Conservation (phyloP, 2,329 filamentous ascomycete genomes). For the Nemania abortiva region DNA sequence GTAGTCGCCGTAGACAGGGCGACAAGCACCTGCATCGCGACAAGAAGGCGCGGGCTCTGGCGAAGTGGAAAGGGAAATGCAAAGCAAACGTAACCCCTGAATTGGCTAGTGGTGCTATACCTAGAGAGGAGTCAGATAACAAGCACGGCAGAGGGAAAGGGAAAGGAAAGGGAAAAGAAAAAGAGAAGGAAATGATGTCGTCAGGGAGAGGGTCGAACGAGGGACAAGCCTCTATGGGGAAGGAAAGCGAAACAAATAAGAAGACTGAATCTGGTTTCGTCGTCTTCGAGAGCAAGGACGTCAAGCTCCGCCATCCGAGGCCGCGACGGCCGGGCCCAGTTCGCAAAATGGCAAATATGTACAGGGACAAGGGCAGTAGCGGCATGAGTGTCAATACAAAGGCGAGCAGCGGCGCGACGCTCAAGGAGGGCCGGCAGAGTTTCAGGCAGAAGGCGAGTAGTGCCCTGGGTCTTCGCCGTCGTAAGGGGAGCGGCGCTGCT, state of each 20-base stretch:
- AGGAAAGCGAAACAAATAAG: conserved; percentile 45
- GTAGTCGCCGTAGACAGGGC: conserved; percentile 43
- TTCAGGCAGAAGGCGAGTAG: conserved; percentile 33
- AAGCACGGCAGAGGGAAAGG: conserved; percentile 38
- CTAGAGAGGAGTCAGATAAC: background rate
- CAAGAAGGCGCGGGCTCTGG: conserved; percentile 36
- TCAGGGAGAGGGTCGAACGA: background rate
- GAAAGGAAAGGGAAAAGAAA: conserved; percentile 32
- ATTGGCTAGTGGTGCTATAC: background rate
- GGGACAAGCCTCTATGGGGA: conserved; percentile 3
- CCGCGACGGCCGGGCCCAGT: conserved; percentile 50
- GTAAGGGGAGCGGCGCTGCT: background rate
- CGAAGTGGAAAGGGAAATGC: conserved; percentile 39
- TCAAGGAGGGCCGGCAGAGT: conserved; percentile 24
- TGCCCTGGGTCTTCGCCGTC: conserved; percentile 26
- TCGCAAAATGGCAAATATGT: conserved; percentile 51
- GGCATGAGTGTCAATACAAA: conserved; percentile 33
- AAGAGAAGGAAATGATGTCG: background rate
- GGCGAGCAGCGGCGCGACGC: conserved; percentile 24
- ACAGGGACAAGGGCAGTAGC: conserved; percentile 47
- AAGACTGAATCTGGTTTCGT: conserved; percentile 53
- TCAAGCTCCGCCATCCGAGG: conserved; percentile 48
- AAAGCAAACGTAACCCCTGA: conserved; percentile 11
- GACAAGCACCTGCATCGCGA: conserved; percentile 42
- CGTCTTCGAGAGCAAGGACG: conserved; percentile 46